Percentiles rank a stretch among this genome's conserved stretches.
Evolutionary conservation across 164 flowering plant genomes (phyloP).

Genomic region (Cinnamomum micranthum): DNA sequence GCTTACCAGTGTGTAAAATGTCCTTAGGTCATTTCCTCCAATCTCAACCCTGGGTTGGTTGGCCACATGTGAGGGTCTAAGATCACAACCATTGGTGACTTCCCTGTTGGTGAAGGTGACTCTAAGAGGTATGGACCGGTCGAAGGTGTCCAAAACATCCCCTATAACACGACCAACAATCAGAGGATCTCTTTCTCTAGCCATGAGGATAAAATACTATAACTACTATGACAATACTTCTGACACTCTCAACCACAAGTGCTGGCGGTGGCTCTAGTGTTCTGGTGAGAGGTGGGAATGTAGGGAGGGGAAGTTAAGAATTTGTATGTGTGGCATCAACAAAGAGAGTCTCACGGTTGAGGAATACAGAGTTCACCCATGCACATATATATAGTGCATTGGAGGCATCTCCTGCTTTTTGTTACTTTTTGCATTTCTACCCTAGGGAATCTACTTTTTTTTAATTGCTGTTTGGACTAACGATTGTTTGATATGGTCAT

Average conservation of each 20-base stretch:
- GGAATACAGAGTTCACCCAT: background rate
- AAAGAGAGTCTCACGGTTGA: background rate
- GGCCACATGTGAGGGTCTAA: constrained; percentile 53
- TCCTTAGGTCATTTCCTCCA: constrained; percentile 60
- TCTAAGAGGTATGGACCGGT: constrained; percentile 34
- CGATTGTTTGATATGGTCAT: too few species aligned
- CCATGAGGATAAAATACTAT: constrained; percentile 17
- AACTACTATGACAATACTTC: background rate
- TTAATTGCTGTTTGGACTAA: background rate
- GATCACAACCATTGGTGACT: constrained; percentile 51
- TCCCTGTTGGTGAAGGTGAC: constrained; percentile 31
- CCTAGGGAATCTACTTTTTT: background rate
- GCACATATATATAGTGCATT: background rate
- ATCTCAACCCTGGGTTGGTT: constrained; percentile 38
- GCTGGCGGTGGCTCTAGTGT: background rate
- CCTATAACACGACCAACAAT: constrained; percentile 64
- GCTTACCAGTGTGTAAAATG: constrained; percentile 59
- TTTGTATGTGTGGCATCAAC: background rate
- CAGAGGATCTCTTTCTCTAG: constrained; percentile 52
- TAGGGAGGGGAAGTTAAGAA: background rate
- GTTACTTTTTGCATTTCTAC: too few species aligned
- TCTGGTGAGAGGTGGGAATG: background rate
- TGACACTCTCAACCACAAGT: background rate
- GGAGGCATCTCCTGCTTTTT: too few species aligned
- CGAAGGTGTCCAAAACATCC: constrained; percentile 58